A percentile compares a stretch with the other conserved stretches of the same genome.
These are phyloP conservation scores for Fusarium tricinctum DNA, from an alignment of 2,329 filamentous ascomycete genomes.

Conservation along the genomic window DNA sequence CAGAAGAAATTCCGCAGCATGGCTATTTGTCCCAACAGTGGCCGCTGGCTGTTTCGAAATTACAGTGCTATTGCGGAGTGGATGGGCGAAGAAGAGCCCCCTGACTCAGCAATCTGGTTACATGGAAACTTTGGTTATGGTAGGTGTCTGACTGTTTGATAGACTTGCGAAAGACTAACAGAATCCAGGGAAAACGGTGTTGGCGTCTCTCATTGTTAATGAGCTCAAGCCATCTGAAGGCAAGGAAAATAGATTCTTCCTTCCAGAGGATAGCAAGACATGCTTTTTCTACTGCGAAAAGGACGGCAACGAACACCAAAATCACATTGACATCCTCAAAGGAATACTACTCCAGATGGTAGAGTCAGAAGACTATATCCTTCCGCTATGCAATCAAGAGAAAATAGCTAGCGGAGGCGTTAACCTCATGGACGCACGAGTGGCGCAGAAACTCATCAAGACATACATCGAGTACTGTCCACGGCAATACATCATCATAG, in stretches of 20 bases:
- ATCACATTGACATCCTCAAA: neutral
- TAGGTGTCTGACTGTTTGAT: neutral
- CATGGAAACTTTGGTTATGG: constrained; percentile 14
- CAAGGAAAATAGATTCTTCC: rapidly evolving
- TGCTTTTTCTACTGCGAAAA: constrained; percentile 26
- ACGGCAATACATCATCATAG: constrained; percentile 12
- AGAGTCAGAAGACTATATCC: neutral
- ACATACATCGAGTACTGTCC: neutral
- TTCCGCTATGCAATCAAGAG: constrained; percentile 12
- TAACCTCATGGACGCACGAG: neutral
- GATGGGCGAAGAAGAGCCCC: constrained; percentile 13
- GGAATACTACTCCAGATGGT: constrained; percentile 16
- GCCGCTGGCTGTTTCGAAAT: constrained; percentile 12
- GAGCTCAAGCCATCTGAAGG: neutral
- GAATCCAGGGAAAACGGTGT: neutral
- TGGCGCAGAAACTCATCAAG: constrained; percentile 9
- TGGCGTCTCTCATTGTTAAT: neutral
- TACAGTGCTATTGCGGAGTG: constrained; percentile 5
- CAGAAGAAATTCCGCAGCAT: neutral
- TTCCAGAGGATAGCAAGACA: neutral
- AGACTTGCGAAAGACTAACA: neutral
- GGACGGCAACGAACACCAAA: neutral
- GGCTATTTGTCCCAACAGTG: neutral
- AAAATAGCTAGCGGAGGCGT: neutral
- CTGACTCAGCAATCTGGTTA: constrained; percentile 9